Base-by-base conservation (phyloP, 805 yeast genomes). In the Priceomyces melissophilus region DNA sequence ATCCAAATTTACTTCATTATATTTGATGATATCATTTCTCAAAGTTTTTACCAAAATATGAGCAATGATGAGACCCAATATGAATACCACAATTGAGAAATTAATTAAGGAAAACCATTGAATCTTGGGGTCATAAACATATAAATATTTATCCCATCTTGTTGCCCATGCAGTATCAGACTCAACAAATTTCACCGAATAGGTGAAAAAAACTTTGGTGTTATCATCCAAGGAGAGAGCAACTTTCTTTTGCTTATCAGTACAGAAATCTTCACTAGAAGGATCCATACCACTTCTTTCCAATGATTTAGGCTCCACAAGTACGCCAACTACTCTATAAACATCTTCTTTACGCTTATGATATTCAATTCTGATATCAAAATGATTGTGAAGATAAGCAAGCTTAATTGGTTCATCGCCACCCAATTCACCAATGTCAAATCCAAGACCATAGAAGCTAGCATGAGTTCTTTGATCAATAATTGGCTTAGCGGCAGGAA, bases 141-240 rank as follows among this genome's bases (percentile, higher is more conserved):
- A 95, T 55, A 93, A 72, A 60, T 93, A 93, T 63, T 88, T 87
- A 63, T 93, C 99, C 99, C 99, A 93, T 68, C 99, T 82, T 2
- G 98, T 91, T 27, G 97, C 98, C 98, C 98, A 93, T 3, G 81
- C 79, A 2, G 93, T 86, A 4, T 70, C 72, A 7, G 91, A 83
- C 40, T 76, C 76, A 14, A 66, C 60, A 73, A 91, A 93, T 28
- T 60, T 67, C 13, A 91, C 93, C 2, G 93, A 82, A 64, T 93
- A 93, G n/a, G 96, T 78, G 67, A 80, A 93, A 13, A 72, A 58
- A n/a, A 91, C 95, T 1, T 61, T 58, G 4, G 82, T 75, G 28
- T 75, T 80, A 10, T 57, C 58, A 14, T 73, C 75, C 37, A 74
- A 75, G 37, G 65, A 67, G 50, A 87, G 70, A 3, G 53, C 50